Base-by-base conservation (phyloP, 495 filamentous ascomycete genomes). In the Aspergillus mulundensis region DNA sequence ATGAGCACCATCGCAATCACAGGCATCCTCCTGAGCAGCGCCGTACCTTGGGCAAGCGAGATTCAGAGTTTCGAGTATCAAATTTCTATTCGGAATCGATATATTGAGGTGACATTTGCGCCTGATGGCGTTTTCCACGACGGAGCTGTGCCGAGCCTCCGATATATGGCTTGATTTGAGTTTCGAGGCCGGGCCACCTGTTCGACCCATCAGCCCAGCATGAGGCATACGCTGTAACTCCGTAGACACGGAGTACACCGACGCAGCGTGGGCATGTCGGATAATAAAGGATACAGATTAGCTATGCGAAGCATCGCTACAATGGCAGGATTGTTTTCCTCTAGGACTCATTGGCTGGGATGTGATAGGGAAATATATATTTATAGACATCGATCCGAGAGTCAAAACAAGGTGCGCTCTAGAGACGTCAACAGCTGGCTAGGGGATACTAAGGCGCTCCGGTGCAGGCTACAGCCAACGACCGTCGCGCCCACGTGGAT, bases 401-500 rank as follows among this genome's bases (percentile, higher is more conserved):
- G 23, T 36, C 15, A 30, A 49, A 40, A 56, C 45, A 56, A 56
- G 45, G 44, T 56, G 28, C 8, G 42, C 41, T 46, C 52, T 47
- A 54, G 52, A 25, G 52, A 54, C 19, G 44, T 50, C 53, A 50
- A 36, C 44, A 20, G 44, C 20, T 56, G 36, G 45, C 42, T 56
- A 49, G 46, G 40, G 21, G 45, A 40, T 56, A 51, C 47, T 46
- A 52, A 57, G 30, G n/a, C 40, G 40, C 24, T 47, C 40, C 32
- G 41, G 47, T 39, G 40, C 23, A 45, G 20, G 40, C 47, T 23
- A 34, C 34, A 56, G 53, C 53, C 53, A 56, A 56, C 53, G 41
- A 49, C 16, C 16, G 48, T 16, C 38, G 55, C 3, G 44, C 50
- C 57, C 61, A 63, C 61, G 61, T 63, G 61, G 61, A 62, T 62